These are phyloP conservation scores for Scutellaria baicalensis DNA, from an alignment of 257 asterid species.

Conservation along the genomic window DNA sequence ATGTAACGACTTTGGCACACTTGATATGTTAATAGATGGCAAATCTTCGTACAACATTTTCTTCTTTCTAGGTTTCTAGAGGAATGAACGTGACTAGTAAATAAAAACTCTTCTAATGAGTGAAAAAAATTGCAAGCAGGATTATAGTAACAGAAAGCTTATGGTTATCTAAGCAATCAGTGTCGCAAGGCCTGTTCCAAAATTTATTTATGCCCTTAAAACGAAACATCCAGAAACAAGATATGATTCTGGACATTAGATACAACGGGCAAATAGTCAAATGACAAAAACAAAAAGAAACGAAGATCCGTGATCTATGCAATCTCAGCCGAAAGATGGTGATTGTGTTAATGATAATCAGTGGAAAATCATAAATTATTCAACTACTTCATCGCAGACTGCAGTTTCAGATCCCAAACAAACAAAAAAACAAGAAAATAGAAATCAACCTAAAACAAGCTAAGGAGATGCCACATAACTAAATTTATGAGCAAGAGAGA, in stretches of 20 bases:
- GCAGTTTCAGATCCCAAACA: slow-evolving; percentile 6
- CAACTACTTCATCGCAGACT: slow-evolving; percentile 33
- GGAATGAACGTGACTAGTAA: too few relatives aligned
- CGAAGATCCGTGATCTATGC: not conserved
- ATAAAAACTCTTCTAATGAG: too few relatives aligned
- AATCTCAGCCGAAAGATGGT: slow-evolving; percentile 86
- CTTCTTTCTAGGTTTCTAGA: too few relatives aligned
- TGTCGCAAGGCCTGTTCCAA: too few relatives aligned
- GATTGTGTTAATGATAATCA: slow-evolving; percentile 40
- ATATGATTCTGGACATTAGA: slow-evolving; percentile 37
- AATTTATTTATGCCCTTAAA: slow-evolving; percentile 44
- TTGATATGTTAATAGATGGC: too few relatives aligned
- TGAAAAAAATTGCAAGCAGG: too few relatives aligned
- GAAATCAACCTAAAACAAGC: not conserved
- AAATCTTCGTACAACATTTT: too few relatives aligned
- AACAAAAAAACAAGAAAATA: too few relatives aligned
- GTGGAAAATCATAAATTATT: slow-evolving; percentile 18
- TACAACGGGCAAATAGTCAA: slow-evolving; percentile 31
- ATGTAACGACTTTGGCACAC: too few relatives aligned
- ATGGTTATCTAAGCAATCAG: too few relatives aligned
- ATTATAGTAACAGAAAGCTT: too few relatives aligned
- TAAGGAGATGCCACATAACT: not conserved
- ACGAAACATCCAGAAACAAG: slow-evolving; percentile 41
- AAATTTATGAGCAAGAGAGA: slow-evolving; percentile 20
- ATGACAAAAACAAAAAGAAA: not conserved